Evolutionary conservation across 331 rosid species (phyloP), one percentile per base, ranked within the genome.

Genomic region (Stylosanthes scabra): DNA sequence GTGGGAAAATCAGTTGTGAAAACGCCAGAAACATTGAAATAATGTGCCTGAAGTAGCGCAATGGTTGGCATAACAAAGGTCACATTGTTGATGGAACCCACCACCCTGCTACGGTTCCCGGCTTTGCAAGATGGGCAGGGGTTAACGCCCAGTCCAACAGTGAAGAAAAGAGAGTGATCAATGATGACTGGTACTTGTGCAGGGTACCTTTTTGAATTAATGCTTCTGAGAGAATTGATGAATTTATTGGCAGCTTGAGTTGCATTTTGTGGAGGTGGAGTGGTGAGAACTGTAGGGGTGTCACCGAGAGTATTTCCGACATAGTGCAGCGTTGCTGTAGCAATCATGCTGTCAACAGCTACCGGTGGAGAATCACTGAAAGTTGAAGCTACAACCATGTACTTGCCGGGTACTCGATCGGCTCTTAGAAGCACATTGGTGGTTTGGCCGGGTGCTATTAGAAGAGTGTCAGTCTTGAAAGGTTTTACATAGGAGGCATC

Each of bases 391-490:
- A 83, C 62, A 0, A 91, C 79, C 42, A 85, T 55, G 89, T 31
- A 31, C 0, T 31, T 31, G 65, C 89, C 97, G 15, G 94, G 37
- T 59, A 55, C 77, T 79, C 88, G 80, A 55, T 86, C 78, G 2
- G 96, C 75, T 10, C 82, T 83, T 63, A 92, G 2, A 11, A 92
- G 90, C 69, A 44, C 94, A 69, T 92, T 92, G 45, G 97, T 89
- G 85, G 97, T 89, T 82, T 92, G 96, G 73, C 97, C 97, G 1
- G 97, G 97, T 57, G 96, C 85, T 28, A 92, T 83, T 16, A 88
- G 2, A 34, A 89, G 74, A 7, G 91, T 83, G 75, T 89, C 92
- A 40, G 63, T 86, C 45, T 79, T 67, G 77, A 92, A 86, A 39
- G 97, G 96, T 46, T 92, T 92, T 2, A 89, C 3, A 31, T 31